These are phyloP conservation scores for Dipteronia sinensis DNA, from an alignment of 345 rosid species.

Conservation along the genomic window DNA sequence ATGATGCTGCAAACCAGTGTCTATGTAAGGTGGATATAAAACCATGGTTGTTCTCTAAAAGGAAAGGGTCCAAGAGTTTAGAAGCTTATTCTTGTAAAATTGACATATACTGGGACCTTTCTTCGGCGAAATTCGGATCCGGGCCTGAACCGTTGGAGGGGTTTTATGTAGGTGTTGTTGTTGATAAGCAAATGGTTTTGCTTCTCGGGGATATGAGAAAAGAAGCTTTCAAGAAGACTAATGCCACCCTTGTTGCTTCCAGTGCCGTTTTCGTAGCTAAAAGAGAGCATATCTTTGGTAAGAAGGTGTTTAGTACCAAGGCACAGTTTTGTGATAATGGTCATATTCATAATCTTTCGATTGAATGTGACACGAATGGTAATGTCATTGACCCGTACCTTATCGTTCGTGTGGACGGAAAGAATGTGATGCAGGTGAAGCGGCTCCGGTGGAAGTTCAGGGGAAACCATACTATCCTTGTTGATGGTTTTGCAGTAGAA, in stretches of 20 bases:
- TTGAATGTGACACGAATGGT: slow-evolving; percentile 64
- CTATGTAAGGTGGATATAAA: slow-evolving; percentile 92
- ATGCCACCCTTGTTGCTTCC: slow-evolving; percentile 40
- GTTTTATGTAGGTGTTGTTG: slow-evolving; percentile 75
- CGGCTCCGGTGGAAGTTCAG: slow-evolving; percentile 85
- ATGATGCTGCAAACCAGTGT: slow-evolving; percentile 72
- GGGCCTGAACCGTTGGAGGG: slow-evolving; percentile 89
- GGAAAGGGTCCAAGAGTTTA: slow-evolving; percentile 83
- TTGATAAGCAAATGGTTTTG: slow-evolving; percentile 70
- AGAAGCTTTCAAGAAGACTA: slow-evolving; percentile 81
- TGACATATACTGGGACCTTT: slow-evolving; percentile 85
- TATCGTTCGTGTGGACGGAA: slow-evolving; percentile 71
- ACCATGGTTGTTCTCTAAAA: slow-evolving; percentile 90
- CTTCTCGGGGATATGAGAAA: slow-evolving; percentile 91
- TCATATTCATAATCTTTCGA: slow-evolving; percentile 61
- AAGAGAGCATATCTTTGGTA: slow-evolving; percentile 83
- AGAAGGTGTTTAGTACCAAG: slow-evolving; percentile 64
- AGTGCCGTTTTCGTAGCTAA: slow-evolving; percentile 61
- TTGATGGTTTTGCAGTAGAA: slow-evolving; percentile 75
- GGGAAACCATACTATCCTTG: slow-evolving; percentile 75
- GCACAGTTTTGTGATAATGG: slow-evolving; percentile 73
- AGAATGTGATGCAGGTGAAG: slow-evolving; percentile 78
- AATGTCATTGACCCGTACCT: slow-evolving; percentile 60
- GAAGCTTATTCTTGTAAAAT: slow-evolving; percentile 72
- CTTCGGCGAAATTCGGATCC: slow-evolving; percentile 78